Evolutionary conservation across 148 eudicot genomes (phyloP), one percentile per base, ranked within the genome.

Genomic region (Linanthus parryae): DNA sequence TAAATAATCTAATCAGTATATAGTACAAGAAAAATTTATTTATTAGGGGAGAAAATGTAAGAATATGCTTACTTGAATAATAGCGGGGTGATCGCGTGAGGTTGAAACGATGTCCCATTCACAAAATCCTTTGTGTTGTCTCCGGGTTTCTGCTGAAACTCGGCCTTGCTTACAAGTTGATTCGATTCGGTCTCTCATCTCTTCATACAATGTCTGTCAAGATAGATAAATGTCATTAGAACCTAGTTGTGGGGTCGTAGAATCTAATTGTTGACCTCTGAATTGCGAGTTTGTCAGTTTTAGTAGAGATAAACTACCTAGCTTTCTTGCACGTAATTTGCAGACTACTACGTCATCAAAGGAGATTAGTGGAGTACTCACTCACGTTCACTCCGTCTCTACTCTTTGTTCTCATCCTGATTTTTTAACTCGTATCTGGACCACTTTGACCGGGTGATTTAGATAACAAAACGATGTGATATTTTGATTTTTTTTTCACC

Each of bases 71-170:
- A 58, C 64, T 41, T 66, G 58, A 25, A 58, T 34, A 21, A 58
- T 58, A 21, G 64, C 23, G 16, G 46, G 70, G 30, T 66, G 64
- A 44, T 66, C 47, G 6, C 8, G 16, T n/a, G 17, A 18, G n/a
- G 33, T 9, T n/a, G 48, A 15, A n/a, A 36, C 36, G 13, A 27
- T n/a, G 28, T 66, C 22, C 71, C 65, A 59, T 37, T 66, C 59
- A 7, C 22, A 10, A 53, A 53, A 58, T 14, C 65, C 65, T 30
- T 59, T 45, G 46, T 66, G 71, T 2, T 58, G 21, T 36, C 26
- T 9, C 1, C 55, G 46, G 4, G 15, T 27, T 18, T 58, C 59
- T 8, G 30, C 55, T 15, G 71, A 35, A 5, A 59, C 20, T 52
- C 27, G 34, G n/a, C 59, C 65, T 21, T 29, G 25, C 34, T 23